These are phyloP conservation scores for Lipomyces lipofer DNA, from an alignment of 805 yeast species.

Conservation along the genomic window DNA sequence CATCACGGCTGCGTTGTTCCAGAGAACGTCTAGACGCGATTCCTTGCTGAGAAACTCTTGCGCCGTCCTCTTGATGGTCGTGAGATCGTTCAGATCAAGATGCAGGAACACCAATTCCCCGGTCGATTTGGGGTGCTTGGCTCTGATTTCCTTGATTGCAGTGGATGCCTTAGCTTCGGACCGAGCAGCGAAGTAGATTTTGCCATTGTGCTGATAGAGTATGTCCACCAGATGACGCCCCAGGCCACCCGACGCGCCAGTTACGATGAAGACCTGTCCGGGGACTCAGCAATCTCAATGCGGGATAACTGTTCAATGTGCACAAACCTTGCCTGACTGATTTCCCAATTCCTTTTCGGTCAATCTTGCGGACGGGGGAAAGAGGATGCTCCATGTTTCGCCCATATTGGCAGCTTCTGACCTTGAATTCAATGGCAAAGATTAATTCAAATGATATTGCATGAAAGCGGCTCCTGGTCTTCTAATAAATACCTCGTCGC, in stretches of 20 bases:
- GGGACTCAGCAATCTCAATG: not conserved
- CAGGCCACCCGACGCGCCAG: constrained; percentile 22
- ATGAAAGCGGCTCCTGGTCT: not conserved
- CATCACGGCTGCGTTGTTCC: constrained; percentile 50
- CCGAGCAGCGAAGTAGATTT: constrained; percentile 15
- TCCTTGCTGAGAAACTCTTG: constrained; percentile 36
- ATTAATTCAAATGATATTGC: not conserved
- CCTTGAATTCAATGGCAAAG: not conserved
- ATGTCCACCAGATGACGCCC: constrained; percentile 15
- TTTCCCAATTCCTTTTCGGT: not conserved
- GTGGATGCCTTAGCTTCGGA: constrained; percentile 2
- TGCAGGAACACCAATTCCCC: constrained; percentile 13
- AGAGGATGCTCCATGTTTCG: not conserved
- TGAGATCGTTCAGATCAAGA: constrained; percentile 31
- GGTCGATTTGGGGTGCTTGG: not conserved
- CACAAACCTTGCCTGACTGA: not conserved
- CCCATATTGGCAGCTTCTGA: not conserved
- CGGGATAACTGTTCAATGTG: not conserved
- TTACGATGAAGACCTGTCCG: constrained; percentile 13
- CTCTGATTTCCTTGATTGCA: constrained; percentile 14
- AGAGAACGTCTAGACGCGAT: constrained; percentile 40
- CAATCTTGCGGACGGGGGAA: not conserved
- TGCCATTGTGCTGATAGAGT: constrained; percentile 15
- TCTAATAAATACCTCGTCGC: not conserved
- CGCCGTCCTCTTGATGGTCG: constrained; percentile 43